Conservation (phyloP, 2,329 filamentous ascomycete genomes). For the Colletotrichum chlorophyti region DNA sequence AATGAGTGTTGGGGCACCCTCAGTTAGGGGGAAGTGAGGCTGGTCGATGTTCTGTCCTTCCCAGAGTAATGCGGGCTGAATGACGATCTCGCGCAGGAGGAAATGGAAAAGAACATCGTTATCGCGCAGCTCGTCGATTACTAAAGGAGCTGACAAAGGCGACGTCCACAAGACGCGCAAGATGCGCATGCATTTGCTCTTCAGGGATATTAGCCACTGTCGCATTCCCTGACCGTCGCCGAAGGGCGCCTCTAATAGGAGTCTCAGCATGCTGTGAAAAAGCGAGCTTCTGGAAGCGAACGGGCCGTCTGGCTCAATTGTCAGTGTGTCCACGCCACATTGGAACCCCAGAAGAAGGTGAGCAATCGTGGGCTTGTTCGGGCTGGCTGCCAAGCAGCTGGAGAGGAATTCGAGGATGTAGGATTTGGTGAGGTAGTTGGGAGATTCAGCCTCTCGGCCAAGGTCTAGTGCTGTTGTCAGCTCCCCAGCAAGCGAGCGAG, state of each 20-base stretch:
- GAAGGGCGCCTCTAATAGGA: slow-evolving; percentile 74
- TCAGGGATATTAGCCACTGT: slow-evolving; percentile 73
- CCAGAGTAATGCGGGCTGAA: slow-evolving; percentile 75
- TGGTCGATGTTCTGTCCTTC: slow-evolving; percentile 68
- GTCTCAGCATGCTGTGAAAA: slow-evolving; percentile 80
- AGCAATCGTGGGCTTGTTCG: slow-evolving; percentile 83
- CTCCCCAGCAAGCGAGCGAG: slow-evolving; percentile 73
- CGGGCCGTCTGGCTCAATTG: slow-evolving; percentile 70
- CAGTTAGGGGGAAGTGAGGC: slow-evolving; percentile 71
- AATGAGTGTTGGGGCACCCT: slow-evolving; percentile 72
- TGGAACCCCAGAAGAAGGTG: slow-evolving; percentile 90
- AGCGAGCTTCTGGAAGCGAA: slow-evolving; percentile 78
- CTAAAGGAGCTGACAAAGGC: slow-evolving; percentile 75
- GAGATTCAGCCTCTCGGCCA: slow-evolving; percentile 71
- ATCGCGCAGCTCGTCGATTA: slow-evolving; percentile 79
- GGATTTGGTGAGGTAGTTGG: slow-evolving; percentile 82
- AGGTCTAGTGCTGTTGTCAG: slow-evolving; percentile 74
- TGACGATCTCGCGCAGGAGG: slow-evolving; percentile 73
- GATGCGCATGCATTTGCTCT: slow-evolving; percentile 73
- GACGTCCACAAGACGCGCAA: slow-evolving; percentile 85
- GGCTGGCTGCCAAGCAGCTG: slow-evolving; percentile 76
- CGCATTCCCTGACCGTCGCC: slow-evolving; percentile 66
- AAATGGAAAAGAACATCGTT: slow-evolving; percentile 83
- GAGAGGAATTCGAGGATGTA: slow-evolving; percentile 87
- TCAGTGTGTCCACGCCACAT: slow-evolving; percentile 74